Conservation (phyloP, 208 protist species). For the Leishmania major region DNA sequence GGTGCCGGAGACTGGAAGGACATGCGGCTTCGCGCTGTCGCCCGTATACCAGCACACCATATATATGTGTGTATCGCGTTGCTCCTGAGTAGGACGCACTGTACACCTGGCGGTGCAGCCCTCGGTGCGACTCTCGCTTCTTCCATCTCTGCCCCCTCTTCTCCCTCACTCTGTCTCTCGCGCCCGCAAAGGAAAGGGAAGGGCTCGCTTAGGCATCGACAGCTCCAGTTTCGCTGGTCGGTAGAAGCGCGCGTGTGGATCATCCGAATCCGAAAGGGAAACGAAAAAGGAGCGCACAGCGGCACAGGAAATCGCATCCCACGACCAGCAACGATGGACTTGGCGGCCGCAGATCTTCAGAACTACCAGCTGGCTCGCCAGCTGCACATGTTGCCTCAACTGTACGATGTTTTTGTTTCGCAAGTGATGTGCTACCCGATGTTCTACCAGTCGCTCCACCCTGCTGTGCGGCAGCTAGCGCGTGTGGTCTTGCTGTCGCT, state of each 20-base stretch:
- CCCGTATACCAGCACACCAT: too few relatives aligned
- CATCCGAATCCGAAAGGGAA: neutral
- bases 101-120: too few relatives aligned
- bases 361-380: slow-evolving; percentile 74
- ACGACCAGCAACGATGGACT: slow-evolving; percentile 15
- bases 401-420: slow-evolving; percentile 51
- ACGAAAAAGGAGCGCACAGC: neutral
- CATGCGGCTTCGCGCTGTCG: too few relatives aligned
- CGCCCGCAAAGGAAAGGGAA: too few relatives aligned
- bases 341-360: slow-evolving; percentile 42
- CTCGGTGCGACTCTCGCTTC: too few relatives aligned
- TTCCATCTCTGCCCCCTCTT: too few relatives aligned
- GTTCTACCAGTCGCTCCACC: slow-evolving; percentile 68
- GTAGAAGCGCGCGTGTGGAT: neutral
- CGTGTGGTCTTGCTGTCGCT: slow-evolving; percentile 53
- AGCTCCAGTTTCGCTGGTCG: neutral
- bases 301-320: neutral
- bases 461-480: slow-evolving; percentile 35
- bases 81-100: too few relatives aligned
- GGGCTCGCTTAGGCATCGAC: too few relatives aligned
- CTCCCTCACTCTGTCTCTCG: too few relatives aligned
- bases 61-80: too few relatives aligned
- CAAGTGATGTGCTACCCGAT: slow-evolving; percentile 66
- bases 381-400: slow-evolving; percentile 60
- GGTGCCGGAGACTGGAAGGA: too few relatives aligned